Base-by-base conservation (phyloP, 2,329 filamentous ascomycete species). In the Claviceps pusilla region DNA sequence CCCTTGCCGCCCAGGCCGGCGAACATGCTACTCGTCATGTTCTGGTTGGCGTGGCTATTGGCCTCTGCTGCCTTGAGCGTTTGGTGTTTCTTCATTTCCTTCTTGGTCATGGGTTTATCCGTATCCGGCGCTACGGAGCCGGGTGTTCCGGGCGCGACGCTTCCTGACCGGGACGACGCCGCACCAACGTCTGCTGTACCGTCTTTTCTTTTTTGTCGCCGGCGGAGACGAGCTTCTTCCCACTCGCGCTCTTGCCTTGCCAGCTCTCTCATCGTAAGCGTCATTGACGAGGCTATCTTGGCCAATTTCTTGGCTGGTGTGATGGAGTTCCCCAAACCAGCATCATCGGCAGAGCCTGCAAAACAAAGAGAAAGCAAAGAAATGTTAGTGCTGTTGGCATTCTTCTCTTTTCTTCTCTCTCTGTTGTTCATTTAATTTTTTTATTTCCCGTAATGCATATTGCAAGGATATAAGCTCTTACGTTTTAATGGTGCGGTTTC, bases 71-170 rank as follows among this genome's bases (percentile, higher is more conserved):
- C 79, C 61, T 86, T 87, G 56, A 88, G 84, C n/a, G 82, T 79
- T 60, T 85, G 77, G 59, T 83, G 86, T 68, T 84, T 88, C 65
- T 85, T 81, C 57, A 75, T 76, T 66, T 95, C 89, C 71, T 96
- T 96, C 75, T 96, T 96, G 4, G 85, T 86, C 52, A 87, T 76
- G 3, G 82, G 76, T 67, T 89, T 91, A 59, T 80, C 76, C 1
- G 73, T 66, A 53, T 86, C 83, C 0, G 83, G 78, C 1, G 83
- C 80, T 46, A 79, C 75, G 1, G 79, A 74, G 6, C 79, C 80
- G 3, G 83, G 80, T 0, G 80, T 84, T 2, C 77, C 77, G 11
- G 80, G 75, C 16, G 79, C 79, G 12, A 76, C 72, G 29, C 79
- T 79, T 14, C 79, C 76, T 31, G 78, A 62, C 59, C 81, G 74